A percentile compares a stretch with the other conserved stretches of the same genome.
Conservation (phyloP, 257 asterid species). For the Primulina huaijiensis region DNA sequence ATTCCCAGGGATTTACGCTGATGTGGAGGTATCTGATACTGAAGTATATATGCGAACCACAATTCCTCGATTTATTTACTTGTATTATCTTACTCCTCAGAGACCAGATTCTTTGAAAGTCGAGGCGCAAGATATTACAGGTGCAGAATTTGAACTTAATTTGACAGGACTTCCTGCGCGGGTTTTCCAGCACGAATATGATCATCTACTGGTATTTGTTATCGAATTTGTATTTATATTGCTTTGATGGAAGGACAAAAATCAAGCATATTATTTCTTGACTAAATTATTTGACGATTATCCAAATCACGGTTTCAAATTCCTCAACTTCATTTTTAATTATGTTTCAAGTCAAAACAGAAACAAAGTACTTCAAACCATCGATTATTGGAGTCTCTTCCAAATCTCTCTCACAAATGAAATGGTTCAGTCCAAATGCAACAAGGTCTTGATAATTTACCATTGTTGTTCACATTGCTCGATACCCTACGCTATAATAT, state of each 20-base stretch:
- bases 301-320: constrained; percentile 9
- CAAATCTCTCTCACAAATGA: background rate
- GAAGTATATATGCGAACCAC: background rate
- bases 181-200: constrained; percentile 90
- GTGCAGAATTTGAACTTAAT: constrained; percentile 59
- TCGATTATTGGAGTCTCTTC: background rate
- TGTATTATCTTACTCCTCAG: constrained; percentile 34
- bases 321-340: background rate
- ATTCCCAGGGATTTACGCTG: constrained; percentile 75
- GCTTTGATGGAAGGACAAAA: background rate
- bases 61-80: no score
- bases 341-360: no score
- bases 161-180: constrained; percentile 81
- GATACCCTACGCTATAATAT: background rate
- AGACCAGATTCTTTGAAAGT: constrained; percentile 83
- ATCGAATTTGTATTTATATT: background rate
- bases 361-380: no score
- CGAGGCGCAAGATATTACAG: constrained; percentile 76
- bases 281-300: background rate
- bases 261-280: background rate
- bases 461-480: constrained; percentile 4
- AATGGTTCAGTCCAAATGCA: background rate
- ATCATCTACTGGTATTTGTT: constrained; percentile 71
- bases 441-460: background rate
- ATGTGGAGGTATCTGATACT: constrained; percentile 55